phyloP scores from a whole-genome alignment of 2,329 filamentous ascomycete species.

The Fusarium sp. region DNA sequence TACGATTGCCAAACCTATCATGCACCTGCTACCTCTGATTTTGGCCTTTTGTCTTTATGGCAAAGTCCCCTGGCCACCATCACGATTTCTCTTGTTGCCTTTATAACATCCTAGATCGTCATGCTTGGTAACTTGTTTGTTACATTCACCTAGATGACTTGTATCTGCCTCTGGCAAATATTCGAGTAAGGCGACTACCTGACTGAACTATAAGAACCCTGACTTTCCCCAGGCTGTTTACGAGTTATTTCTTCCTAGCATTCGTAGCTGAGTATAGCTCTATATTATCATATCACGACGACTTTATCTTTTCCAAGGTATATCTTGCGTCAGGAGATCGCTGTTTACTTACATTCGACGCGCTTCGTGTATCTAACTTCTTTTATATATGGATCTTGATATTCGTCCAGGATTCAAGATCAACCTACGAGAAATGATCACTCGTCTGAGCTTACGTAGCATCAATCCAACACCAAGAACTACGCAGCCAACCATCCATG shows the following conservation, averaged over 20 bases:
- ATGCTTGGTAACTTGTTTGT: not conserved
- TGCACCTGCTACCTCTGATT: accelerated
- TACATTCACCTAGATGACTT: not conserved
- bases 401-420: too few species aligned
- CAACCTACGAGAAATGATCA: too few species aligned
- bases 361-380: accelerated
- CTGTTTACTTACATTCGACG: too few species aligned
- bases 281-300: not conserved
- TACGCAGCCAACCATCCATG: too few species aligned
- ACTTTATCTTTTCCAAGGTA: not conserved
- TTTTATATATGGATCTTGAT: too few species aligned
- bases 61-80: not conserved
- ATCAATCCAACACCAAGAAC: too few species aligned
- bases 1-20: not conserved
- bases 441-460: too few species aligned
- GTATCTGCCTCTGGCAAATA: not conserved
- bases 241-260: not conserved
- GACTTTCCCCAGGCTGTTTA: not conserved
- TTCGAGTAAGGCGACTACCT: not conserved
- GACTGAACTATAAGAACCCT: not conserved
- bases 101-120: not conserved
- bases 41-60: not conserved
- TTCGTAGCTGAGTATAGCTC: not conserved
- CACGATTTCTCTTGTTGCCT: not conserved
- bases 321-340: not conserved